A percentile compares a stretch with the other conserved stretches of the same genome.
Conservation (phyloP, 257 asterid genomes). For the Solanum bukasovii region DNA sequence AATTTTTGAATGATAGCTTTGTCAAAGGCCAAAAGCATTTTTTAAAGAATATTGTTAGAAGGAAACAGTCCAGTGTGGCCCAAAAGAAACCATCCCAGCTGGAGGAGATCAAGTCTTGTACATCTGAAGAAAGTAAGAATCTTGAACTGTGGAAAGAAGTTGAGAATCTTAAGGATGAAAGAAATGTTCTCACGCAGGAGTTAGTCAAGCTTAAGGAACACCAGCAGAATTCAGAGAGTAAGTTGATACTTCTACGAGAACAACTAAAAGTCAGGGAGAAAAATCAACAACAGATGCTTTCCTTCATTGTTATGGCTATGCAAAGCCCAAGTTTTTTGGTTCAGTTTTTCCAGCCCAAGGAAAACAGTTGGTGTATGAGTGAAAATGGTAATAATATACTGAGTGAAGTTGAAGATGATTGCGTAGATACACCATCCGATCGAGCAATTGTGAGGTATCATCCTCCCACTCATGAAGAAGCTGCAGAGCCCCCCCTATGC, state of each 20-base stretch:
- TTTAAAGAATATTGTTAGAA: slow-evolving; percentile 64
- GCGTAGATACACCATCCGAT: slow-evolving; percentile 34
- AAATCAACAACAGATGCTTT: slow-evolving; percentile 91
- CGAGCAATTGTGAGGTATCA: slow-evolving; percentile 58
- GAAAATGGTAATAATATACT: slow-evolving; percentile 36
- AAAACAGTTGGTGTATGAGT: slow-evolving; percentile 40
- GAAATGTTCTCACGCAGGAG: slow-evolving; percentile 50
- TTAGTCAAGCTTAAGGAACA: slow-evolving; percentile 51
- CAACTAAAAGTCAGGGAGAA: slow-evolving; percentile 79
- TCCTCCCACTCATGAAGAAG: slow-evolving; percentile 30
- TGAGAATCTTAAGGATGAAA: slow-evolving; percentile 57
- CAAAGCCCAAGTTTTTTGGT: slow-evolving; percentile 69
- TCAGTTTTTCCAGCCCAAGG: slow-evolving; percentile 80
- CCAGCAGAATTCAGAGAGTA: slow-evolving; percentile 67
- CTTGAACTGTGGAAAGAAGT: slow-evolving; percentile 62
- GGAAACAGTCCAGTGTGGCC: slow-evolving; percentile 39
- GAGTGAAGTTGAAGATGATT: slow-evolving; percentile 47
- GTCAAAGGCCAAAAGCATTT: slow-evolving; percentile 74
- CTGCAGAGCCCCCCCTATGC: not conserved
- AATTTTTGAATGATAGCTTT: slow-evolving; percentile 71
- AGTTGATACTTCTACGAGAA: slow-evolving; percentile 43
- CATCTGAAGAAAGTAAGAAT: slow-evolving; percentile 43
- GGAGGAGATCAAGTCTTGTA: slow-evolving; percentile 14
- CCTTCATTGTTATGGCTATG: slow-evolving; percentile 95
- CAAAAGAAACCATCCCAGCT: slow-evolving; percentile 36